Evolutionary conservation across 2,329 filamentous ascomycete species (phyloP), one percentile per base, ranked within the genome.

Genomic region (Penicillium rolfsii): DNA sequence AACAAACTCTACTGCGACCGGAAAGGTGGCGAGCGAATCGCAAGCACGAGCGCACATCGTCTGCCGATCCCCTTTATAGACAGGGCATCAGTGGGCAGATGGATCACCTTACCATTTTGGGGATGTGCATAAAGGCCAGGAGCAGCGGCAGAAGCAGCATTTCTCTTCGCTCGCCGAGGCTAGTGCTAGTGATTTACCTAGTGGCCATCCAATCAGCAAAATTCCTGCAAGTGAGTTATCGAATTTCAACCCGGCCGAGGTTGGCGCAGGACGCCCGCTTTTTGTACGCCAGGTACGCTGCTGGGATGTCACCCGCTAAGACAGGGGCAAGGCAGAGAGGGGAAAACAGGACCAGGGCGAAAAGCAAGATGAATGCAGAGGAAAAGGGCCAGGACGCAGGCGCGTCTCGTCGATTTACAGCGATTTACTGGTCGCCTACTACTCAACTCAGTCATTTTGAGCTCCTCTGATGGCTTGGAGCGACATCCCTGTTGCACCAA

Each of bases 131-230:
- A 65, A 61, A 67, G 60, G 59, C 59, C 36, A 58, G 53, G 41
- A 60, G 40, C 36, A 35, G 52, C 52, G 26, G 28, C 35, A 16
- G 24, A n/a, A 30, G 38, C 38, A 54, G 52, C 24, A 40, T 41
- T 41, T 12, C 50, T 43, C 38, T 54, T 54, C 63, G 60, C 53
- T 61, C 58, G 41, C 57, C 55, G 58, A 65, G 58, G 57, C 64
- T 63, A 64, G 60, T 58, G 64, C 65, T 61, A 63, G 60, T 58
- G 63, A 66, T 63, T 67, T 67, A 59, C 56, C 57, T 64, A 55
- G 35, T 41, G 30, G 57, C 58, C 56, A 57, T 59, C 72, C 72
- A 74, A 74, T 75, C 68, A 73, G 61, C 62, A 60, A 73, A 72
- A 69, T 73, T 70, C 63, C 64, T 70, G 53, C 19, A 48, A 52